Base-by-base conservation (phyloP, 148 eudicot species). In the Cornus florida region DNA sequence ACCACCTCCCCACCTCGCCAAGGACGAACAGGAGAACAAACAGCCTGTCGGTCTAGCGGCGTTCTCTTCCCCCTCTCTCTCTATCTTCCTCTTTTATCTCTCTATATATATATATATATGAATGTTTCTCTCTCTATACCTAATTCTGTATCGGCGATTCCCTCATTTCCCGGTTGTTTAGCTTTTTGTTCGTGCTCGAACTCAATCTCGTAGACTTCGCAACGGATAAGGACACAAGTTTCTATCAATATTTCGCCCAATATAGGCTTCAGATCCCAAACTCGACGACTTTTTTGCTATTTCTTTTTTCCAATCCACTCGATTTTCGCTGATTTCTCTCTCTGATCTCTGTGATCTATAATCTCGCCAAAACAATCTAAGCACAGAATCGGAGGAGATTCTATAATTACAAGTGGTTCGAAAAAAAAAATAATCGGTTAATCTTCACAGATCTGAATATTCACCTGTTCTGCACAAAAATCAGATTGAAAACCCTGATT, bases 1-100 rank as follows among this genome's bases (percentile, higher is more conserved):
- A 77, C 53, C 28, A 24, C 19, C 38, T 17, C 24, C 32, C 57
- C 70, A 53, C 79, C 50, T 77, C 80, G 80, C 74, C 80, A 67
- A 77, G 73, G 68, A 32, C 73, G 57, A 75, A 62, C 66, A 62
- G 6, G 67, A 77, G 73, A 23, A 32, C 73, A 22, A 75, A 20
- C 66, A 57, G 62, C 62, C 62, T 62, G 24, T 62, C 9, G 66
- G 66, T 62, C 66, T 20, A 62, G n/a, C 33, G 10, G 11, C 33
- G 1, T 69, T 17, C 67, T 59, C 74, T 24, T 76, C 53, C 57
- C 32, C 59, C 10, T 23, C 38, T 24, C 70, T 69, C 74, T 38
- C 41, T 73, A 24, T 56, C 22, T 9, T 7, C 31, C 3, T 14
- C 38, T 16, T 17, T 8, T 65, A 5, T 73, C 2, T 57, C 35